Base-by-base conservation (phyloP, 805 yeast species). In the Cyberlindnera samutprakarnensis region DNA sequence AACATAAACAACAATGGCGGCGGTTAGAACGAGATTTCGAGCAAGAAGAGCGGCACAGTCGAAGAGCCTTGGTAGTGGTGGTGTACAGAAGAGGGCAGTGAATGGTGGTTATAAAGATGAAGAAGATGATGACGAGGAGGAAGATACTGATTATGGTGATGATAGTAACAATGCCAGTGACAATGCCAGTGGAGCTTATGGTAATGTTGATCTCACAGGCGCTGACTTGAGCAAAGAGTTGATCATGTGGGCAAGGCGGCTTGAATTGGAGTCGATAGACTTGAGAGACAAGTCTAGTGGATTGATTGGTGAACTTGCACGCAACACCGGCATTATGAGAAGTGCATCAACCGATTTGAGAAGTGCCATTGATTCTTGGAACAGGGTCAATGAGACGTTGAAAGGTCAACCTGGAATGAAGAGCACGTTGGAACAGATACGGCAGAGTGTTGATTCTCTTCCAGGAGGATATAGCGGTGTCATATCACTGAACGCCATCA, bases 261-360 rank as follows among this genome's bases (percentile, higher is more conserved):
- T 72, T 14, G 78, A 72, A 39, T 37, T 70, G 31, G 77, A 72
- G 37, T 56, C 66, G 11, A 51, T 65, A 2, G 72, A 66, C 19
- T 42, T 67, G 17, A 49, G 70, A 25, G 58, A 59, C 10, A 50
- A 54, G 20, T 42, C 49, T 5, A 42, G 32, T 14, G 31, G 32
- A 12, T 32, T 47, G 27, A 32, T 35, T 7, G n/a, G 20, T 4
- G 46, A 39, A 30, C 35, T 48, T 14, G 11, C 28, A 7, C 31
- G 35, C n/a, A 43, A 41, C 22, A 42, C 39, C 23, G 33, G 33
- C 15, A 19, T 10, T 9, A 25, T 32, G 30, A 15, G 31, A 30
- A 14, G 21, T 24, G 27, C 41, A 30, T n/a, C 33, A 14, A 7
- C 6, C 11, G 23, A 34, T 18, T 14, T 33, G 35, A 27, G 13